Base-by-base conservation (phyloP, 441 rosid species). In the Gossypium davidsonii region DNA sequence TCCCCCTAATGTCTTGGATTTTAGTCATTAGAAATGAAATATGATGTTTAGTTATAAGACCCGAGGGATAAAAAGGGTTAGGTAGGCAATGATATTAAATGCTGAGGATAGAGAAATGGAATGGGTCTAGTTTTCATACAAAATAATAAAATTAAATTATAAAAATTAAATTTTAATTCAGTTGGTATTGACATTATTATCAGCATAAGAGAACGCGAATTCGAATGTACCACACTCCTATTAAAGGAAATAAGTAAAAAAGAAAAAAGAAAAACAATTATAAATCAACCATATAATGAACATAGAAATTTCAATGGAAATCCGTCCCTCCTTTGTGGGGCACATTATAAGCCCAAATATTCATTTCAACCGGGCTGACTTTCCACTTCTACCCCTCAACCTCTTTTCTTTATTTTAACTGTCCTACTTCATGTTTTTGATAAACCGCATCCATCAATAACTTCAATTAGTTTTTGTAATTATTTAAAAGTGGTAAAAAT, bases 151-250 rank as follows among this genome's bases (percentile, higher is more conserved):
- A 4, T 31, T 31, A 31, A 31, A 31, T 31, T 5, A 31, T 31
- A 0, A 34, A 34, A 37, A 1, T 37, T 0, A 0, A 39, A 0
- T 8, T 39, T 8, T 8, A 8, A 1, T 8, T 39, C 0, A 39
- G 3, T 39, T 8, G 0, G 0, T 0, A 39, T 8, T 0, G 0
- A 0, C 9, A 39, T 2, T 39, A 39, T 39, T 39, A 39, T 1
- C 0, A 0, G 0, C 0, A 7, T 37, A 37, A 7, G 0, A 37
- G 0, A 1, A 37, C 0, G 0, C 9, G 0, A 7, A 37, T 37
- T 37, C 2, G 0, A 8, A 2, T 7, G 6, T 28, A 6, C 0
- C 0, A 37, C 0, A 37, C 10, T 37, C 10, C 0, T 6, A 6
- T 31, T 31, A 31, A 31, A 26, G 0, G 0, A 26, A 26, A 26